phyloP scores from a whole-genome alignment of 352 stramenopile species.

The Pythium coloratum region DNA sequence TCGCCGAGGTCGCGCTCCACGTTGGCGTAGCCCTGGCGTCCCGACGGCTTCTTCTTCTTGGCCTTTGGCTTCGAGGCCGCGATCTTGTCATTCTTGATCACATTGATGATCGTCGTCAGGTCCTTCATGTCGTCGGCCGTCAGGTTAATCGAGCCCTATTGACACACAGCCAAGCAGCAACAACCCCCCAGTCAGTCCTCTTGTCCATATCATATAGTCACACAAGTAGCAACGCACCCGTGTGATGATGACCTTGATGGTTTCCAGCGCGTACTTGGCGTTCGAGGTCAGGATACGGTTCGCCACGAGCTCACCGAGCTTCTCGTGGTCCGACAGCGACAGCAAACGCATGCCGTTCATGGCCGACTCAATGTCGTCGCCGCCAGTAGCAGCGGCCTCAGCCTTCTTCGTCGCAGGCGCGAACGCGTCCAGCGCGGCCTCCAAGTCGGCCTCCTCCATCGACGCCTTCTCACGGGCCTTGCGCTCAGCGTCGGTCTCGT shows the following conservation, averaged over 20 bases:
- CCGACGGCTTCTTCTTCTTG: constrained; percentile 85
- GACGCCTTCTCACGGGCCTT: constrained; percentile 52
- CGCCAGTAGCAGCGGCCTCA: constrained; percentile 28
- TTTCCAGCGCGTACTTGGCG: constrained; percentile 76
- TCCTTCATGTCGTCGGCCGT: constrained; percentile 87
- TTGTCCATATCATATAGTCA: not conserved
- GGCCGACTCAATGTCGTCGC: constrained; percentile 39
- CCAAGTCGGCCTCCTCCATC: constrained; percentile 74
- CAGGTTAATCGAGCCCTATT: constrained; percentile 66
- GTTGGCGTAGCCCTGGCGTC: constrained; percentile 81
- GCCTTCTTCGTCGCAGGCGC: constrained; percentile 40
- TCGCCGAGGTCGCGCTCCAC: constrained; percentile 57
- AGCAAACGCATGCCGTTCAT: constrained; percentile 67
- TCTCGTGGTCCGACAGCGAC: constrained; percentile 73
- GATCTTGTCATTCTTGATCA: constrained; percentile 90
- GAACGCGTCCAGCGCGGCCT: constrained; percentile 77
- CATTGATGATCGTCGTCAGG: constrained; percentile 83
- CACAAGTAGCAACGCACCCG: constrained; percentile 11
- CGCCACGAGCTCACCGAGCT: constrained; percentile 63
- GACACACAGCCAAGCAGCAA: too few relatives aligned
- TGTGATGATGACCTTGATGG: constrained; percentile 80
- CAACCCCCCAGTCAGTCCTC: too few relatives aligned
- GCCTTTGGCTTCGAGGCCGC: constrained; percentile 73
- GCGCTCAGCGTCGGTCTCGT: constrained; percentile 62
- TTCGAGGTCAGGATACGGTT: constrained; percentile 60